phyloP scores from a whole-genome alignment of 2,329 filamentous ascomycete genomes.

The Nigrospora oryzae region DNA sequence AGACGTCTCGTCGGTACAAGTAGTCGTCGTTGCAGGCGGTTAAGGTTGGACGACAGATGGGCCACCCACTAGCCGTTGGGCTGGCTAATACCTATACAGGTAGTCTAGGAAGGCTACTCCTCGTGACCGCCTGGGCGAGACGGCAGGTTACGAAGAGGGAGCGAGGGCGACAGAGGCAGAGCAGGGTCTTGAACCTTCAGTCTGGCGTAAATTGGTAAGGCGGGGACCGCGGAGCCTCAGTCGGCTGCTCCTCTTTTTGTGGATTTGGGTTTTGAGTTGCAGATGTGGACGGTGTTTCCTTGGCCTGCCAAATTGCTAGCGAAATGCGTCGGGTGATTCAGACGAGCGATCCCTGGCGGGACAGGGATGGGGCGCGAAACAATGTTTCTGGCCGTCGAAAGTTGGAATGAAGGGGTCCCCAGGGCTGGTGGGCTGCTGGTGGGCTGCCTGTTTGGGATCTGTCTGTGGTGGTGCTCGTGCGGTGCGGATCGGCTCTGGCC shows the following conservation, averaged over 20 bases:
- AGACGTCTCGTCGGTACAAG: neutral
- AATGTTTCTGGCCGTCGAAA: neutral
- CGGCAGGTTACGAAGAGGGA: no score
- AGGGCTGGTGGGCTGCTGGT: no score
- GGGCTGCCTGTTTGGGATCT: no score
- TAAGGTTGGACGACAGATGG: constrained; percentile 1
- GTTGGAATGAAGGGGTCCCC: neutral
- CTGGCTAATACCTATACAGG: neutral
- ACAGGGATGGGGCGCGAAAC: constrained; percentile 1
- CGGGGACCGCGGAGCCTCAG: constrained; percentile 8
- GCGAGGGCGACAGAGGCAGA: no score
- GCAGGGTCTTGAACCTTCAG: neutral
- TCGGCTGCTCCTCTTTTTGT: constrained; percentile 7
- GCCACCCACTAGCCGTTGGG: constrained; percentile 5
- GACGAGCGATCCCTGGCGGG: neutral
- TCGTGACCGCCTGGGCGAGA: constrained; percentile 1
- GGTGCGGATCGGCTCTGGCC: no score
- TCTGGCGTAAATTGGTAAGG: constrained; percentile 8
- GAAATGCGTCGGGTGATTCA: constrained; percentile 1
- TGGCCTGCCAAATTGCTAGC: constrained; percentile 1
- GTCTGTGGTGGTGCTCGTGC: no score
- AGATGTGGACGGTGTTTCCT: neutral
- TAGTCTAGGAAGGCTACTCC: neutral
- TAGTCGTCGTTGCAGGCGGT: neutral
- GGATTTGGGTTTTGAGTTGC: neutral